Evolutionary conservation across 176 grass and related monocot genomes (phyloP).

Genomic region (Oryza nivara): DNA sequence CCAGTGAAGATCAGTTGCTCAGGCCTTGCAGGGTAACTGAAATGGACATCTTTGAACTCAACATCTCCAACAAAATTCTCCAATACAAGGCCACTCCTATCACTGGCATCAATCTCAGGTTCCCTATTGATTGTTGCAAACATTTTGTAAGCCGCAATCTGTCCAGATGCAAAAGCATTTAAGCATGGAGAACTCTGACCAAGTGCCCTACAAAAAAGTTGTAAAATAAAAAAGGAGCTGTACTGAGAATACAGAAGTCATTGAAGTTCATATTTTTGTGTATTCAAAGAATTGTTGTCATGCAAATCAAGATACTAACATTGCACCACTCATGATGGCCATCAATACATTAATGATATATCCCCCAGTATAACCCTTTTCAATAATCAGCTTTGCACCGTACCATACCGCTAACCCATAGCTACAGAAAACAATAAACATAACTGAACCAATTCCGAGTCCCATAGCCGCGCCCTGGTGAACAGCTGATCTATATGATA

Average conservation of each 20-base stretch:
- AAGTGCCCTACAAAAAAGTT: conserved; percentile 54
- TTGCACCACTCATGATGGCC: conserved; percentile 73
- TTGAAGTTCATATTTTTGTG: conserved; percentile 6
- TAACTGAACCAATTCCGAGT: conserved; percentile 50
- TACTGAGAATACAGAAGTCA: conserved; percentile 5
- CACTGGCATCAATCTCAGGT: conserved; percentile 61
- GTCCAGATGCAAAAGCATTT: conserved; percentile 70
- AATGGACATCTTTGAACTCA: conserved; percentile 62
- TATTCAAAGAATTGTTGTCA: conserved; percentile 21
- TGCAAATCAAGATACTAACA: conserved; percentile 59
- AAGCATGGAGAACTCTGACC: conserved; percentile 75
- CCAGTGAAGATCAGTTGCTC: conserved; percentile 66
- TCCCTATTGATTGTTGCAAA: conserved; percentile 69
- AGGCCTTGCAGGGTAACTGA: conserved; percentile 75
- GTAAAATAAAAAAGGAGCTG: background rate
- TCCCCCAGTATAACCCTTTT: conserved; percentile 74
- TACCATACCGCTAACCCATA: conserved; percentile 77
- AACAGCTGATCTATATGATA: conserved; percentile 53
- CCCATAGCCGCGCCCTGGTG: conserved; percentile 60
- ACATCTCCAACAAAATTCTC: conserved; percentile 65
- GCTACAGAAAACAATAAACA: conserved; percentile 66
- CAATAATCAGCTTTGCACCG: conserved; percentile 74
- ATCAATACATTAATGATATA: conserved; percentile 77
- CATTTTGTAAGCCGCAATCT: conserved; percentile 76
- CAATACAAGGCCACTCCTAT: conserved; percentile 51